phyloP scores from a whole-genome alignment of 2,329 filamentous ascomycete genomes.

The Nothomitra cinnamomea region DNA sequence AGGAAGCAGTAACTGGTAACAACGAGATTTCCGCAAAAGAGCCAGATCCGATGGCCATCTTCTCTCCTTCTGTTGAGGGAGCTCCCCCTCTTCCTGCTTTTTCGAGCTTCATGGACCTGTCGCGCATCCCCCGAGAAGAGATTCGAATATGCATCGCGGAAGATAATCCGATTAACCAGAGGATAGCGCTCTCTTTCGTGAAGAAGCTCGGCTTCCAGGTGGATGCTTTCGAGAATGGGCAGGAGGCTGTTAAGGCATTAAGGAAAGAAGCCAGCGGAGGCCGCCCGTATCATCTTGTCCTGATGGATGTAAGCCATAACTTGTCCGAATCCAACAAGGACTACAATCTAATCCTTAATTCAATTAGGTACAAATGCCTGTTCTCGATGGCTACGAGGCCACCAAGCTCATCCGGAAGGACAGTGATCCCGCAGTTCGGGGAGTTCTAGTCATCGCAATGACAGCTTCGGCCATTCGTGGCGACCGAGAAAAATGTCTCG shows the following conservation, averaged over 20 bases:
- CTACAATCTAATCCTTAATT: neutral
- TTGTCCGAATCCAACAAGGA: neutral
- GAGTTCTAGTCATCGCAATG: conserved; percentile 91
- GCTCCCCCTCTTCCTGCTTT: conserved; percentile 25
- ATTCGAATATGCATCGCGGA: conserved; percentile 85
- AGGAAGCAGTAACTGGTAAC: conserved; percentile 40
- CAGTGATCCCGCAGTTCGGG: conserved; percentile 54
- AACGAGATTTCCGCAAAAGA: conserved; percentile 26
- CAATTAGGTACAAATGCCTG: conserved; percentile 62
- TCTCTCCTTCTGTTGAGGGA: conserved; percentile 30
- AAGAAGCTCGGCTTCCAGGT: conserved; percentile 72
- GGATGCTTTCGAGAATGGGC: conserved; percentile 78
- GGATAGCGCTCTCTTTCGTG: conserved; percentile 83
- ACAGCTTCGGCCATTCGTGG: conserved; percentile 89
- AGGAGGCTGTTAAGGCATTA: conserved; percentile 76
- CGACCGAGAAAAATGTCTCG: conserved; percentile 87
- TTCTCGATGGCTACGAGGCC: conserved; percentile 82
- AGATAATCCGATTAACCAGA: conserved; percentile 88
- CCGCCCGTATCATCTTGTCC: conserved; percentile 65
- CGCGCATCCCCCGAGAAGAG: conserved; percentile 55
- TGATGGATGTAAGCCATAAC: conserved; percentile 53
- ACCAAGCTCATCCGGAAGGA: conserved; percentile 71
- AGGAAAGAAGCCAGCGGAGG: conserved; percentile 53
- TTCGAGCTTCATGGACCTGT: conserved; percentile 44
- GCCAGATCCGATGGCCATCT: conserved; percentile 38